Evolutionary conservation across 2,329 filamentous ascomycete species (phyloP), one percentile per base, ranked within the genome.

Genomic region (Fonsecaea pedrosoi): DNA sequence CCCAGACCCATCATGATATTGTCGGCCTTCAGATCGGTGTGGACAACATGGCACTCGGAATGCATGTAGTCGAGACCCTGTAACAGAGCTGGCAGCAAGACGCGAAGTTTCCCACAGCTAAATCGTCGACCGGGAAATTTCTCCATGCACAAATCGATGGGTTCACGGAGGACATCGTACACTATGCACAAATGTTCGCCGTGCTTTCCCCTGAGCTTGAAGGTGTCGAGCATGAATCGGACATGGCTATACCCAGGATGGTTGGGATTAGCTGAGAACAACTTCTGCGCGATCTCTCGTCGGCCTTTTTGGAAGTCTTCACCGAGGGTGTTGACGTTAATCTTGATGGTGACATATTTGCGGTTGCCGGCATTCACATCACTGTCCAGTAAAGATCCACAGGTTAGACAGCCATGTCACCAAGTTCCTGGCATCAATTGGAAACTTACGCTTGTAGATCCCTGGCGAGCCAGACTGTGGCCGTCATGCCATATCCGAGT

Each of bases 21-120:
- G 58, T 81, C 77, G 10, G 80, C 76, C 63, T 82, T 82, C 62
- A 82, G 73, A 73, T 82, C 81, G 75, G 79, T 82, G 73, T 83
- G 78, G 37, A 82, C 78, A 57, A 76, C 72, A 58, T 74, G 76
- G 66, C 78, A 81, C 38, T 78, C 74, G 0, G 75, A 72, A 67
- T 82, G 79, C 4, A 82, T 74, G 68, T 79, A 81, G 48, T 82
- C 76, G 1, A 82, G 75, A 2, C 76, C 77, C 53, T 74, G 63
- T 12, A 82, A 76, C 62, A 82, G 74, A 62, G 74, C 72, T 58
- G 74, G 74, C 61, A 82, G 70, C 57, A 78, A 74, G 58, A 72
- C 61, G 67, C 78, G 80, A 1, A 75, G 70, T 53, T 77, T 66
- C 1, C 69, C 68, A 2, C 75, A 58, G 42, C 75, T 76, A 25